Evolutionary conservation across 2,329 filamentous ascomycete species (phyloP).

Genomic region (Chaetomium sp.): DNA sequence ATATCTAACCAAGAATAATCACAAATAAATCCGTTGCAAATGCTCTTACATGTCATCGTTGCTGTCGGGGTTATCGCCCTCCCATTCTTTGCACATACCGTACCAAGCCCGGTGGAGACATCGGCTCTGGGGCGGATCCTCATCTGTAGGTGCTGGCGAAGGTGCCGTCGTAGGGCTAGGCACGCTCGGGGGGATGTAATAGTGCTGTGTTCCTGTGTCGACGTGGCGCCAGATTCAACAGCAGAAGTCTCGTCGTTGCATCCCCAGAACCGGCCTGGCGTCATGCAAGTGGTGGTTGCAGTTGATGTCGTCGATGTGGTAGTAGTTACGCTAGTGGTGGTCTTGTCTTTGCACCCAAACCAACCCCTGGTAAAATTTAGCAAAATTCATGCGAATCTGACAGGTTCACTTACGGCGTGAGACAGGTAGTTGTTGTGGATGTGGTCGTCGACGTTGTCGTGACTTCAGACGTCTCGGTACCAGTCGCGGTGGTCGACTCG

Average conservation of each 20-base stretch:
- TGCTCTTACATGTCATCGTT: constrained; percentile 32
- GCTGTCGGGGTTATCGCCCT: constrained; percentile 9
- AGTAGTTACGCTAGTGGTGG: constrained; percentile 43
- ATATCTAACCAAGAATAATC: constrained; percentile 8
- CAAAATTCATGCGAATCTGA: constrained; percentile 46
- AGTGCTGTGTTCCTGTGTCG: constrained; percentile 30
- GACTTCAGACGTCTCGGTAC: constrained; percentile 44
- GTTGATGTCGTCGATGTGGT: constrained; percentile 39
- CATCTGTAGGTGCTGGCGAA: constrained; percentile 32
- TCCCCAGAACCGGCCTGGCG: constrained; percentile 60
- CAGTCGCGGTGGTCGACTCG: constrained; percentile 57
- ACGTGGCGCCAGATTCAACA: constrained; percentile 25
- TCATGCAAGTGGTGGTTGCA: constrained; percentile 48
- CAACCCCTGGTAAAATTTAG: constrained; percentile 53
- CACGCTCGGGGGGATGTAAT: constrained; percentile 36
- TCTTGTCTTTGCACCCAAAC: constrained; percentile 65
- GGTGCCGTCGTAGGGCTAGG: constrained; percentile 39
- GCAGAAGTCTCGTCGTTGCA: constrained; percentile 49
- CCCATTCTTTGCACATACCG: constrained; percentile 33
- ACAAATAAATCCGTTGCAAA: constrained; percentile 11
- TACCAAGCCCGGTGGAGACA: constrained; percentile 32
- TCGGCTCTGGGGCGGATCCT: constrained; percentile 18
- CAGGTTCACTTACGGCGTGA: constrained; percentile 43
- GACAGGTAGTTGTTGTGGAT: constrained; percentile 47
- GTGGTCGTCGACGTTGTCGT: constrained; percentile 47